Conservation (phyloP, 805 yeast genomes). For the Candida maesae region DNA sequence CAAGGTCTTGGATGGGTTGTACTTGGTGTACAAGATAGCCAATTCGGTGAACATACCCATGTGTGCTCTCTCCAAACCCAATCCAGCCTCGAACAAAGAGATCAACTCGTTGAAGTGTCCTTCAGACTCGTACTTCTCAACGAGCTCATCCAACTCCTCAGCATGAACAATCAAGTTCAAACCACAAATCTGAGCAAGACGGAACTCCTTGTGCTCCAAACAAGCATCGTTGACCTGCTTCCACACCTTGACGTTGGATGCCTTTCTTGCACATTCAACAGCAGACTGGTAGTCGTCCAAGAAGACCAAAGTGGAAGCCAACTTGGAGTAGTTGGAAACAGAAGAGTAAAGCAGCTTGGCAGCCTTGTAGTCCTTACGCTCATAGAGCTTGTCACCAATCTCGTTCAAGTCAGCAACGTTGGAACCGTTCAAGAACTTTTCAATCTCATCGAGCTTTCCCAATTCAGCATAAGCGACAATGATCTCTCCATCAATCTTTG, state of each 20-base stretch:
- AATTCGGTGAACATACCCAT: conserved; percentile 99
- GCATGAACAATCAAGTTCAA: conserved; percentile 95
- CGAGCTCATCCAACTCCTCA: conserved; percentile 90
- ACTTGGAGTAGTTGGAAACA: conserved; percentile 90
- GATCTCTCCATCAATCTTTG: conserved; percentile 87
- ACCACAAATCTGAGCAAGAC: conserved; percentile 98
- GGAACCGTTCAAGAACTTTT: conserved; percentile 75
- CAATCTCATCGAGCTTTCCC: conserved; percentile 74
- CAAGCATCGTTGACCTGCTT: conserved; percentile 97
- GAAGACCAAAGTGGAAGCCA: conserved; percentile 94
- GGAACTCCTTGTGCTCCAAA: conserved; percentile 90
- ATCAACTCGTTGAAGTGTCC: conserved; percentile 93
- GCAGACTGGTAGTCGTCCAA: conserved; percentile 92
- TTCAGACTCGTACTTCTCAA: conserved; percentile 76
- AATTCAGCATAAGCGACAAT: conserved; percentile 82
- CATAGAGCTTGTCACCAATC: conserved; percentile 89
- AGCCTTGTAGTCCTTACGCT: conserved; percentile 79
- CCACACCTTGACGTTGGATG: conserved; percentile 92
- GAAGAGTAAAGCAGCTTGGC: conserved; percentile 84
- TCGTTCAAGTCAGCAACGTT: conserved; percentile 90
- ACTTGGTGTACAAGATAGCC: conserved; percentile 86
- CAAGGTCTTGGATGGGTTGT: conserved; percentile 85
- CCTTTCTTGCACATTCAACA: conserved; percentile 98
- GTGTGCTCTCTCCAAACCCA: conserved; percentile 96
- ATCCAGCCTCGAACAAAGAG: conserved; percentile 90